Conservation (phyloP, 208 protist species). For the Trypanosomatidae sp. region DNA sequence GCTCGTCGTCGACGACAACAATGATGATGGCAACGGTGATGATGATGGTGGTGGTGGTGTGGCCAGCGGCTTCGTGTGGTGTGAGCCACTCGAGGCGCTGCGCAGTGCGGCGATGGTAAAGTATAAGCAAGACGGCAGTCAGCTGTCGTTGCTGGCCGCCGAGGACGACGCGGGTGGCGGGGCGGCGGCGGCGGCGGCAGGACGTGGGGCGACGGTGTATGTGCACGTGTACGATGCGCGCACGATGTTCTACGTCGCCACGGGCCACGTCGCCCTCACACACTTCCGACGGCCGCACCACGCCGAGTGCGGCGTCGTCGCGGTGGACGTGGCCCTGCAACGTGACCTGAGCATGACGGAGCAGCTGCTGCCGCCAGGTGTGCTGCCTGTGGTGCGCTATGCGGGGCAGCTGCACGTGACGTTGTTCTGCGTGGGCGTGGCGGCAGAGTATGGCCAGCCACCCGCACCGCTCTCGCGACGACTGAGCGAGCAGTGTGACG, state of each 20-base stretch:
- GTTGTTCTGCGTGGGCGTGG: constrained; percentile 59
- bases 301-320: constrained; percentile 27
- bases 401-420: constrained; percentile 77
- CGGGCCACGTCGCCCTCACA: constrained; percentile 29
- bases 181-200: too few species aligned
- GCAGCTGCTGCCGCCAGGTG: constrained; percentile 37
- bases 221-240: constrained; percentile 79
- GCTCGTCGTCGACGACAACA: neutral
- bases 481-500: too few species aligned
- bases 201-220: constrained; percentile 24
- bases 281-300: constrained; percentile 64
- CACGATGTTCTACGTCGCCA: constrained; percentile 83
- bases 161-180: too few species aligned
- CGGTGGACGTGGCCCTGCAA: constrained; percentile 60
- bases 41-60: constrained; percentile 2
- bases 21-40: too few species aligned
- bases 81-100: constrained; percentile 48
- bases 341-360: constrained; percentile 64
- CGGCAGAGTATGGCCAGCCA: neutral
- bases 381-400: constrained; percentile 56
- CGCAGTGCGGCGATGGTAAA: constrained; percentile 30
- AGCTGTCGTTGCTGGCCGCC: too few species aligned
- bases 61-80: constrained; percentile 66
- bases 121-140: constrained; percentile 27
- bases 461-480: too few species aligned